Evolutionary conservation across 768 basidiomycete genomes (phyloP).

Genomic region (Suillus paluster): DNA sequence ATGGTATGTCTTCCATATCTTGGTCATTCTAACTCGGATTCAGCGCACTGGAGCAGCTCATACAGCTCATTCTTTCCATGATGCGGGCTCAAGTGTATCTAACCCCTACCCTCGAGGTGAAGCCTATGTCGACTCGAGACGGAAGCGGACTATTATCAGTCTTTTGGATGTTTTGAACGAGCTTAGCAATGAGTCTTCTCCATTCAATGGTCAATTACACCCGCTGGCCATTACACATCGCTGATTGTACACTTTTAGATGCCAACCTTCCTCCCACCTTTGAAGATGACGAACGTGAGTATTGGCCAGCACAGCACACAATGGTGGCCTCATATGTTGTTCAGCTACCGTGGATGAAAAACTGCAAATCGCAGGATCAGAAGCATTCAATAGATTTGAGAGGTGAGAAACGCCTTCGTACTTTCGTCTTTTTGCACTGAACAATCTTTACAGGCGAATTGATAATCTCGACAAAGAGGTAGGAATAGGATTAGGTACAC

Average conservation of each 20-base stretch:
- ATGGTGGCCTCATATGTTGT: constrained; percentile 16
- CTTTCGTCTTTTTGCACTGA: constrained; percentile 12
- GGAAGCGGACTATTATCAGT: constrained; percentile 51
- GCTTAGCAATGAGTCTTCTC: constrained; percentile 43
- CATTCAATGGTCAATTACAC: constrained; percentile 37
- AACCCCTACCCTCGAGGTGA: constrained; percentile 35
- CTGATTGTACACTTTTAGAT: constrained; percentile 24
- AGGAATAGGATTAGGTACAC: constrained; percentile 15
- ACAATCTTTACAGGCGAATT: constrained; percentile 41
- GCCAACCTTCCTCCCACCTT: constrained; percentile 35
- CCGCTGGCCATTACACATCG: background rate
- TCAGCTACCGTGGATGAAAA: constrained; percentile 54
- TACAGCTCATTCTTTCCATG: constrained; percentile 30
- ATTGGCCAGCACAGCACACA: constrained; percentile 12
- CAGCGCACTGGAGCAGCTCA: constrained; percentile 9
- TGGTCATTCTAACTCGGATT: constrained; percentile 12
- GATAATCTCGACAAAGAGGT: constrained; percentile 53
- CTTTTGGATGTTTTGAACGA: constrained; percentile 52
- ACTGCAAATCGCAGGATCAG: constrained; percentile 52
- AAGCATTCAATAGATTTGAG: constrained; percentile 52
- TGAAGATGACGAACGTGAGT: constrained; percentile 53
- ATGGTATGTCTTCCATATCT: constrained; percentile 30
- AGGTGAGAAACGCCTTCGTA: constrained; percentile 36
- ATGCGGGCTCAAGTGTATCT: constrained; percentile 27
- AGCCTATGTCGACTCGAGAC: constrained; percentile 29